Evolutionary conservation across 169 alveolate genomes (phyloP).

Genomic region (Plasmodium relictum): DNA sequence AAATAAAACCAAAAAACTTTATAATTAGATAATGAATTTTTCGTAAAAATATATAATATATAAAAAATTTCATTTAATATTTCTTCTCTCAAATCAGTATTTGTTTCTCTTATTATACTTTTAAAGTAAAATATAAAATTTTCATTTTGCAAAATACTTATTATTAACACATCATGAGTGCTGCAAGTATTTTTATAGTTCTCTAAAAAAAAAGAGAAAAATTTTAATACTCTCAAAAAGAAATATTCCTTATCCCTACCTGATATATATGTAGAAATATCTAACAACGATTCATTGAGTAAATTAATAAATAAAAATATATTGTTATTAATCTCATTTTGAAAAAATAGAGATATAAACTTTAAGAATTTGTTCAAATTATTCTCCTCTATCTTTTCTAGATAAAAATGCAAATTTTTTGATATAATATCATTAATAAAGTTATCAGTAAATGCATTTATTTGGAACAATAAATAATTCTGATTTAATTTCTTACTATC

Average conservation of each 20-base stretch:
- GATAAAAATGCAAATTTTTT: constrained; percentile 30
- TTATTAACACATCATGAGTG: constrained; percentile 58
- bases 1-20: constrained; percentile 72
- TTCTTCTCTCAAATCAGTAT: constrained; percentile 31
- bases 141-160: constrained; percentile 38
- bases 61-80: constrained; percentile 54
- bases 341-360: constrained; percentile 52
- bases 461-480: constrained; percentile 27
- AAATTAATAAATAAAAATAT: constrained; percentile 54
- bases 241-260: constrained; percentile 5
- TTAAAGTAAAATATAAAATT: constrained; percentile 60
- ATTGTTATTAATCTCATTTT: constrained; percentile 65
- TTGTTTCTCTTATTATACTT: constrained; percentile 18
- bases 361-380: constrained; percentile 48
- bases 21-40: constrained; percentile 67
- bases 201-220: constrained; percentile 67
- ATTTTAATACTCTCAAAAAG: constrained; percentile 47
- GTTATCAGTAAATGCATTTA: constrained; percentile 38
- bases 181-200: constrained; percentile 62
- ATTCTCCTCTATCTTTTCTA: constrained; percentile 55
- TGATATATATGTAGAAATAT: background rate
- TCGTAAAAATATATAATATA: constrained; percentile 57
- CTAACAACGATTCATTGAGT: constrained; percentile 54
- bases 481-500: background rate
- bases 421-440: constrained; percentile 63